Conservation (phyloP, 495 filamentous ascomycete species). For the Aspergillus affinis region DNA sequence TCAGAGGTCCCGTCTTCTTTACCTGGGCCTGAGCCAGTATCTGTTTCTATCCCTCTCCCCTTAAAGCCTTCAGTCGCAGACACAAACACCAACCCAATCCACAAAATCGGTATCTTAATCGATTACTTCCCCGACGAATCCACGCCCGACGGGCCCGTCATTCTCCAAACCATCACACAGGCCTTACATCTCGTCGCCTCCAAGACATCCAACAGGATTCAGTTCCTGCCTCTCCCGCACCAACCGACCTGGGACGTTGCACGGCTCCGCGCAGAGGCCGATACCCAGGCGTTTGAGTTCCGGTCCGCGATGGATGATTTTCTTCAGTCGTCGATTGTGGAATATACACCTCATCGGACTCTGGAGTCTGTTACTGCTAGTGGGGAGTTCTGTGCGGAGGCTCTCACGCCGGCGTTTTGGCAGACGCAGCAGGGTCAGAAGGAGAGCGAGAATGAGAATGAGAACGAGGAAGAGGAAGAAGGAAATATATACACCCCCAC, state of each 20-base stretch:
- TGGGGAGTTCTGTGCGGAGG: constrained; percentile 45
- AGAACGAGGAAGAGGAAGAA: neutral
- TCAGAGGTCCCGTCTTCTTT: constrained; percentile 4
- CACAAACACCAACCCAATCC: constrained; percentile 34
- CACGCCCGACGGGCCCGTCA: constrained; percentile 49
- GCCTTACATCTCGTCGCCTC: constrained; percentile 30
- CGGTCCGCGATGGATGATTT: constrained; percentile 50
- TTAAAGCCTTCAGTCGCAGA: neutral
- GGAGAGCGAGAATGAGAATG: neutral
- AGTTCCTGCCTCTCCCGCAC: constrained; percentile 42
- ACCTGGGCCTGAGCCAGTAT: no score
- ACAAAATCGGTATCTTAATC: constrained; percentile 41
- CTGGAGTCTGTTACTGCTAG: constrained; percentile 58
- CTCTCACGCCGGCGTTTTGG: constrained; percentile 47
- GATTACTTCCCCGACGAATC: constrained; percentile 24
- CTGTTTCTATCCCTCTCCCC: neutral
- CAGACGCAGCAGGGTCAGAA: constrained; percentile 5
- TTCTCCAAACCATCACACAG: constrained; percentile 48
- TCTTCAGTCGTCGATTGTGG: constrained; percentile 28
- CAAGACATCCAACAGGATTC: constrained; percentile 19
- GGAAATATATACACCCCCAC: constrained; percentile 48
- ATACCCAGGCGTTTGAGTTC: constrained; percentile 61
- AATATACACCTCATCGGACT: constrained; percentile 28
- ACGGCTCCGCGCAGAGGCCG: constrained; percentile 41
- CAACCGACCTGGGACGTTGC: constrained; percentile 48